Evolutionary conservation across 2,329 filamentous ascomycete species (phyloP).

Genomic region (Hysterium pulicare): DNA sequence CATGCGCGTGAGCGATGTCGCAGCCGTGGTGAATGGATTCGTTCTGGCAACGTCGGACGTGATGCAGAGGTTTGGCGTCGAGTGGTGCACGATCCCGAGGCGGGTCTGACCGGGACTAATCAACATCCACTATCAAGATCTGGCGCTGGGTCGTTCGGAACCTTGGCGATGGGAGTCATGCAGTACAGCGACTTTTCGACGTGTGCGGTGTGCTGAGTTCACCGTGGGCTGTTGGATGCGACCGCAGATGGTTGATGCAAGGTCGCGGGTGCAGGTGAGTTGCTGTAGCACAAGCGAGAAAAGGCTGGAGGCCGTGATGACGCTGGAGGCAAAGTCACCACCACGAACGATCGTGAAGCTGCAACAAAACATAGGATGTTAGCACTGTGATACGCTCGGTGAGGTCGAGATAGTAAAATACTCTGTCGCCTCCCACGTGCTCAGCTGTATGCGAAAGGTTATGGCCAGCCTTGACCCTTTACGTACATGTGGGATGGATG

Average conservation of each 20-base stretch:
- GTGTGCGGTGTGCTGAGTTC: slow-evolving; percentile 2
- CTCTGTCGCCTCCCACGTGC: neutral
- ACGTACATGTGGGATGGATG: neutral
- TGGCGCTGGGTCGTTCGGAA: slow-evolving; percentile 1
- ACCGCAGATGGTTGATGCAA: slow-evolving; percentile 2
- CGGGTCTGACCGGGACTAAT: slow-evolving; percentile 7
- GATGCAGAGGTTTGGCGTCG: slow-evolving; percentile 12
- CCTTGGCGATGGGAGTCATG: neutral
- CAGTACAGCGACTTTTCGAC: too few relatives aligned
- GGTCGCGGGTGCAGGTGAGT: slow-evolving; percentile 3
- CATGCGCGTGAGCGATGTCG: slow-evolving; percentile 14
- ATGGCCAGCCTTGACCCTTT: neutral
- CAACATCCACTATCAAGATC: slow-evolving; percentile 1
- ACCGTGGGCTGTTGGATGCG: slow-evolving; percentile 1
- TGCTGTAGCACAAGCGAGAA: slow-evolving; percentile 3
- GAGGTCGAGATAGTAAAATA: neutral
- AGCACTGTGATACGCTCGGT: neutral
- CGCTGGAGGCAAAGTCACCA: neutral
- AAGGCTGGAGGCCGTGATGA: slow-evolving; percentile 1
- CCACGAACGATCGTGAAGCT: neutral
- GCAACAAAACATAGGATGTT: neutral
- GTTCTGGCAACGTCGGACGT: slow-evolving; percentile 10
- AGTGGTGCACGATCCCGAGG: slow-evolving; percentile 19
- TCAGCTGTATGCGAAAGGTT: neutral
- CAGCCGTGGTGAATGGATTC: slow-evolving; percentile 5